A percentile compares a stretch with the other conserved stretches of the same genome.
Conservation (phyloP, 805 yeast genomes). For the Grigorovia transvaalensis region DNA sequence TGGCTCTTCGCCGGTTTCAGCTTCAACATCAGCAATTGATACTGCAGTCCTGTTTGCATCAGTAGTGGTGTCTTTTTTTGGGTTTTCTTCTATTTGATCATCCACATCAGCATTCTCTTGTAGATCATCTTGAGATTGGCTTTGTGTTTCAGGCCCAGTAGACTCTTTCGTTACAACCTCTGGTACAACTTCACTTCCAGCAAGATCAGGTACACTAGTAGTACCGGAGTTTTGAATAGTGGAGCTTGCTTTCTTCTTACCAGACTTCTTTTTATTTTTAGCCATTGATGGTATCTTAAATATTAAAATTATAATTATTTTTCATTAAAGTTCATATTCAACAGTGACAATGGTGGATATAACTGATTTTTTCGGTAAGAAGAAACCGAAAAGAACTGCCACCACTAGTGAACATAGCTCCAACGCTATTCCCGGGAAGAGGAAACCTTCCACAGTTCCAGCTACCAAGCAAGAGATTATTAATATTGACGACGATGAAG, state of each 20-base stretch:
- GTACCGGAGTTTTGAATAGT: background rate
- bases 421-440: background rate
- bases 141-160: background rate
- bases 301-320: background rate
- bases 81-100: background rate
- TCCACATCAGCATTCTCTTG: background rate
- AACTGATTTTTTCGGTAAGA: slow-evolving; percentile 31
- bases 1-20: background rate
- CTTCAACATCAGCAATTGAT: background rate
- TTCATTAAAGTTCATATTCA: background rate
- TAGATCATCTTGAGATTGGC: background rate
- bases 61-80: background rate
- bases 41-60: background rate
- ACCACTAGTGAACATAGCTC: background rate
- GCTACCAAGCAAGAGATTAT: slow-evolving; percentile 12
- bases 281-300: slow-evolving; percentile 6
- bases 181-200: background rate
- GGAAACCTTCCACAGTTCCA: slow-evolving; percentile 6
- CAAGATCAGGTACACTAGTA: background rate
- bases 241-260: background rate
- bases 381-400: slow-evolving; percentile 5
- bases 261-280: slow-evolving; percentile 14
- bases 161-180: background rate
- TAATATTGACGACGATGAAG: slow-evolving; percentile 25
- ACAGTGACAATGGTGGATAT: slow-evolving; percentile 20